Conservation (phyloP, 2,329 filamentous ascomycete genomes). For the Helotiales sp. region DNA sequence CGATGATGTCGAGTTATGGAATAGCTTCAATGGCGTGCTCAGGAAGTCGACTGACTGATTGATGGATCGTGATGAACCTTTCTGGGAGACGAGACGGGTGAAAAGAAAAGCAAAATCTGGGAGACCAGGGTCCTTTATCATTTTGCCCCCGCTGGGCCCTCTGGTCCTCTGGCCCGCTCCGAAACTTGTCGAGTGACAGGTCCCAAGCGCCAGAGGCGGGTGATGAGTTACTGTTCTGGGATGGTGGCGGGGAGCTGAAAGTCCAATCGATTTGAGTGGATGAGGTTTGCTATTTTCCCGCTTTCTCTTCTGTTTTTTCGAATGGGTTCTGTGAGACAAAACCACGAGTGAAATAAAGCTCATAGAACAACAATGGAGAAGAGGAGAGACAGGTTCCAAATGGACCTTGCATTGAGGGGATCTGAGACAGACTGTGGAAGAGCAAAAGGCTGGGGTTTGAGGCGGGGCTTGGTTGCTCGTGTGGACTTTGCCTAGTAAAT, state of each 20-base stretch:
- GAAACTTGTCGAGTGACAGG: slow-evolving; percentile 12
- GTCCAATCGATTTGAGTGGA: not conserved
- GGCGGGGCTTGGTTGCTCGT: too few relatives aligned
- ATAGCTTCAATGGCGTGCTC: slow-evolving; percentile 24
- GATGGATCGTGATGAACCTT: not conserved
- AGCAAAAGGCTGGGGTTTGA: not conserved
- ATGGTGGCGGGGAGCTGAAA: not conserved
- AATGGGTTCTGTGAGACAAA: too few relatives aligned
- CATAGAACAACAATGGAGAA: too few relatives aligned
- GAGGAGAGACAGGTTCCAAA: too few relatives aligned
- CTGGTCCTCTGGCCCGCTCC: slow-evolving; percentile 1
- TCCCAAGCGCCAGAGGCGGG: slow-evolving; percentile 5
- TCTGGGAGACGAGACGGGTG: not conserved
- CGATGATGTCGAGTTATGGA: not conserved
- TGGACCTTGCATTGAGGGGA: not conserved
- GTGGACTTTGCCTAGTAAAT: too few relatives aligned
- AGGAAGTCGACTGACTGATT: slow-evolving; percentile 15
- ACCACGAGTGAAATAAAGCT: too few relatives aligned
- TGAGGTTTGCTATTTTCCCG: not conserved
- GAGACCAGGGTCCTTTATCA: slow-evolving; percentile 11
- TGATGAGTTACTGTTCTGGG: not conserved
- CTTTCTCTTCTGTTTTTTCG: not conserved
- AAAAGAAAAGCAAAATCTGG: slow-evolving; percentile 2
- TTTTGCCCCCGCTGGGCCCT: not conserved
- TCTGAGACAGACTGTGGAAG: not conserved